A percentile compares a stretch with the other conserved stretches of the same genome.
Evolutionary conservation across 1,284 basidiomycete genomes (phyloP).

Genomic region (Earliella scabrosa): DNA sequence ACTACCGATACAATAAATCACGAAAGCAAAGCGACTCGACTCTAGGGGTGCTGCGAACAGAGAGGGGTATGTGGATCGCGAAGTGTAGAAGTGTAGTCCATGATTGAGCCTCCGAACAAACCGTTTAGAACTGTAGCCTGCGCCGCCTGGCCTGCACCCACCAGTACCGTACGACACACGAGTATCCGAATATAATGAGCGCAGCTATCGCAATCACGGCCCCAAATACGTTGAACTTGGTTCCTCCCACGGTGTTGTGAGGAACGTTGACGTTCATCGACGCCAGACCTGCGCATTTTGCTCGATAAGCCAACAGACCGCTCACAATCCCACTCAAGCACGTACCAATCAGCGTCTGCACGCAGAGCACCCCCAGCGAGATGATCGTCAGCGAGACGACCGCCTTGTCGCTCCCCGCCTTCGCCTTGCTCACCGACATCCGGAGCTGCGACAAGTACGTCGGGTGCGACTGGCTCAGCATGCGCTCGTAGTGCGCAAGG

Average conservation of each 20-base stretch:
- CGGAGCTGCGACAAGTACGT: conserved; percentile 83
- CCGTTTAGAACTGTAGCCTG: conserved; percentile 9
- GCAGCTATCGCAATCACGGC: conserved; percentile 48
- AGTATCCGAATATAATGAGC: conserved; percentile 45
- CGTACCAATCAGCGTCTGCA: conserved; percentile 70
- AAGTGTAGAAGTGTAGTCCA: background rate
- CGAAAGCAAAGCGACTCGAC: background rate
- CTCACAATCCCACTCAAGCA: too few relatives aligned
- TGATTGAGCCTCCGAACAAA: background rate
- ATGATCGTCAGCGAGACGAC: conserved; percentile 73
- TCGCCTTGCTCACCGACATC: conserved; percentile 62
- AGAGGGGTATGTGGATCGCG: background rate
- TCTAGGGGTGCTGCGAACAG: background rate
- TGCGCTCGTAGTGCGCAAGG: conserved; percentile 87
- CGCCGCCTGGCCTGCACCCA: conserved; percentile 55
- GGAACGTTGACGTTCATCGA: conserved; percentile 45
- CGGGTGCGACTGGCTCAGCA: conserved; percentile 87
- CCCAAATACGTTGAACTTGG: conserved; percentile 48
- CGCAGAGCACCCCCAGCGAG: conserved; percentile 70
- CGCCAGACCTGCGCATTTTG: conserved; percentile 53
- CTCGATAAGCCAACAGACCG: too few relatives aligned
- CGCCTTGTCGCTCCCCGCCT: conserved; percentile 67
- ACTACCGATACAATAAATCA: background rate
- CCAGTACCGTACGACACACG: conserved; percentile 56
- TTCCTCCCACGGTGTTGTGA: conserved; percentile 17